Percentiles rank a stretch among this genome's conserved stretches.
Conservation (phyloP, 805 yeast species). For the Myxozyma mucilagina region DNA sequence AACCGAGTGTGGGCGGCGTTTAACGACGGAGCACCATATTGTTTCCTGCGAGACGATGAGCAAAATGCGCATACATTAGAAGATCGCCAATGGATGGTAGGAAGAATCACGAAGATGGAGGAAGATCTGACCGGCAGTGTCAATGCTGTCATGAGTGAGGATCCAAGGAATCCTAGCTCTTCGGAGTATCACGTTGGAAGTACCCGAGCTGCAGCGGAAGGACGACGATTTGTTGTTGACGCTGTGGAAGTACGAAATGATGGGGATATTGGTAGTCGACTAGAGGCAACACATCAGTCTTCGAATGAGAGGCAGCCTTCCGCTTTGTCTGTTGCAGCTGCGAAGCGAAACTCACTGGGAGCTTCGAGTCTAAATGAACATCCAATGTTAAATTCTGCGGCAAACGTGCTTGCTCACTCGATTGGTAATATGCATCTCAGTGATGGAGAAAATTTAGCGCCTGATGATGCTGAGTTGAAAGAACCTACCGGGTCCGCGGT, state of each 20-base stretch:
- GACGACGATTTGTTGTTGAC: constrained; percentile 25
- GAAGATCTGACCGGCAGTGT: constrained; percentile 48
- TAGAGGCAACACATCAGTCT: not conserved
- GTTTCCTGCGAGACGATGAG: constrained; percentile 57
- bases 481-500: not conserved
- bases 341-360: not conserved
- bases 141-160: not conserved
- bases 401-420: not conserved
- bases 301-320: constrained; percentile 10
- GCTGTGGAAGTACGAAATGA: constrained; percentile 16
- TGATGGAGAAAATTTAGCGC: not conserved
- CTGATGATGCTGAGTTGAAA: not conserved
- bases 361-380: not conserved
- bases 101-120: constrained; percentile 60
- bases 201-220: constrained; percentile 2
- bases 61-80: constrained; percentile 35
- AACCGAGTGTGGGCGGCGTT: constrained; percentile 87
- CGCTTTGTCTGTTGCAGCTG: constrained; percentile 26
- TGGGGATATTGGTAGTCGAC: not conserved
- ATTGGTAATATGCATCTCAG: not conserved
- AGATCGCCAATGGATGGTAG: constrained; percentile 80
- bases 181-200: not conserved
- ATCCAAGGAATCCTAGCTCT: not conserved
- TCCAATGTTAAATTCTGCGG: not conserved
- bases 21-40: constrained; percentile 85